Evolutionary conservation across 2,329 filamentous ascomycete genomes (phyloP).

Genomic region (Colletotrichum sp.): DNA sequence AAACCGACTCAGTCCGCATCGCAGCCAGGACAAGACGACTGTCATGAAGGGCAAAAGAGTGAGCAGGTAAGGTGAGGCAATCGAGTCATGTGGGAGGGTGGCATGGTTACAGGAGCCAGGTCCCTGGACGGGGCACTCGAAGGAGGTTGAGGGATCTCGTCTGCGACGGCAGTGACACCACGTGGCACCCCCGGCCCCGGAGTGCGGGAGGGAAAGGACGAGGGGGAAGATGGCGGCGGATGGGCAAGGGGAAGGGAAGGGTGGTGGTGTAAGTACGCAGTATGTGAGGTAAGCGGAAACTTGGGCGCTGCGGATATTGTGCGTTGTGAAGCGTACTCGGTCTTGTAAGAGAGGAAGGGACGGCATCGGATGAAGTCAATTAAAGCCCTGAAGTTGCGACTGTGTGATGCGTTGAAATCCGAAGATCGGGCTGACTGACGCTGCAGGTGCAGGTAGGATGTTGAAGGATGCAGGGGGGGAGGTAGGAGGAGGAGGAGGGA

Average conservation of each 20-base stretch:
- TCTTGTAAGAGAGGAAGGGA: neutral
- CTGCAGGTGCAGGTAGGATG: neutral
- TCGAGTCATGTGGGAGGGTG: neutral
- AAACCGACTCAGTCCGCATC: neutral
- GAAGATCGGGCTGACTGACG: neutral
- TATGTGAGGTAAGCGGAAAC: neutral
- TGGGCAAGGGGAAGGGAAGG: neutral
- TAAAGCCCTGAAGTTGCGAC: neutral
- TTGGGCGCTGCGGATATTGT: neutral
- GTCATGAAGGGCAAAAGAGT: neutral
- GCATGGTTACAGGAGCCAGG: neutral
- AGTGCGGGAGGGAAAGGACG: neutral
- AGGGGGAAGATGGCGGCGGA: neutral
- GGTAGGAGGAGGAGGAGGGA: neutral
- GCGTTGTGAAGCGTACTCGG: neutral
- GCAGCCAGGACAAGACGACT: neutral
- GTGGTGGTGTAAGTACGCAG: neutral
- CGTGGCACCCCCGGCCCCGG: conserved; percentile 1
- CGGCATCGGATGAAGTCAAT: neutral
- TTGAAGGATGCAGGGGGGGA: neutral
- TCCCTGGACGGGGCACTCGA: neutral
- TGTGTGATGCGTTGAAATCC: neutral
- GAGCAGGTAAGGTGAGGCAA: neutral
- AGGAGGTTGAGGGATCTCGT: neutral
- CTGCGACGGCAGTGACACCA: neutral